Percentiles rank a stretch among this genome's conserved stretches.
These are phyloP conservation scores for Microbotryum lychnidis-dioicae DNA, from an alignment of 1,284 basidiomycete genomes.

Conservation along the genomic window DNA sequence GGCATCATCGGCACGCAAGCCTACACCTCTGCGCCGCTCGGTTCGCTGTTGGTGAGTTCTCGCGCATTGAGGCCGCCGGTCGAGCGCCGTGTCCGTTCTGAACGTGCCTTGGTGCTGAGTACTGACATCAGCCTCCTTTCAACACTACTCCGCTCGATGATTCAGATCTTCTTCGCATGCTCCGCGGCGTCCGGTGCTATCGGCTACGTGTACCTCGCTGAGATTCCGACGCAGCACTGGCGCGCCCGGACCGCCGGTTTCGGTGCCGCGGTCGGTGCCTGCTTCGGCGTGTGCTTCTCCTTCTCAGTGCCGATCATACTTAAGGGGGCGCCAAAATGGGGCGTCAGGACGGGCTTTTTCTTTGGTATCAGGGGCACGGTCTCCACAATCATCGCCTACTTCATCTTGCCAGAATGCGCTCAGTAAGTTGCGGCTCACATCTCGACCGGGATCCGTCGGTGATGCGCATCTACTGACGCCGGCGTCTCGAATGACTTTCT, in stretches of 20 bases:
- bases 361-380: neutral
- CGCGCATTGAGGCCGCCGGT: neutral
- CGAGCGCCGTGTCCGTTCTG: no score
- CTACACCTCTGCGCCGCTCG: slow-evolving; percentile 20
- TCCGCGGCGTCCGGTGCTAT: slow-evolving; percentile 27
- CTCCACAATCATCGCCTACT: neutral
- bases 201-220: slow-evolving; percentile 7
- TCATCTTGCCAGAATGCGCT: neutral
- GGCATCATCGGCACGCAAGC: slow-evolving; percentile 36
- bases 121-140: neutral
- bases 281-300: neutral
- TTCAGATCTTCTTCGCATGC: slow-evolving; percentile 29
- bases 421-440: neutral
- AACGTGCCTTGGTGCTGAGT: no score
- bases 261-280: neutral
- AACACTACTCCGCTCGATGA: neutral
- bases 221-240: neutral
- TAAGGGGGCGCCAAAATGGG: neutral
- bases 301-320: neutral
- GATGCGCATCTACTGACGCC: neutral
- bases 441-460: no score
- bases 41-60: neutral
- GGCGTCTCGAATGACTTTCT: no score
- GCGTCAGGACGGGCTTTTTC: neutral
- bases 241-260: neutral